These are phyloP conservation scores for Corchorus capsularis DNA, from an alignment of 345 rosid genomes.

Conservation along the genomic window DNA sequence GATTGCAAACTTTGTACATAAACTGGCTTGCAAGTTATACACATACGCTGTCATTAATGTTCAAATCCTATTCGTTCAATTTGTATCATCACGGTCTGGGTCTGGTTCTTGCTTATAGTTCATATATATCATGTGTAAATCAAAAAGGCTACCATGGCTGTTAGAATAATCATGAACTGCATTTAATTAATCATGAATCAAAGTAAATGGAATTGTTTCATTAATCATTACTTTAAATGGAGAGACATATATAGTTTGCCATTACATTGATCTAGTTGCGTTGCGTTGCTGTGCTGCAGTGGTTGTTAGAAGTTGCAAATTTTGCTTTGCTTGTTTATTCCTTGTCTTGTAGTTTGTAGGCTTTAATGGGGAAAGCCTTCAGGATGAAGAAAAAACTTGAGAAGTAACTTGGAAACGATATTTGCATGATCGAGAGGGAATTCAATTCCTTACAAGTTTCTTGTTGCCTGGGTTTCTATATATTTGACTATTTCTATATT, in stretches of 20 bases:
- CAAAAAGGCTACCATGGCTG: neutral
- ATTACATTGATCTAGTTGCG: neutral
- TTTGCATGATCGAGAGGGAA: neutral
- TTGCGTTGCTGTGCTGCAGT: neutral
- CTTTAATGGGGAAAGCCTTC: neutral
- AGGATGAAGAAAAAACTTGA: neutral
- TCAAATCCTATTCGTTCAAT: constrained; percentile 26
- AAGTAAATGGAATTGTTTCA: constrained; percentile 16
- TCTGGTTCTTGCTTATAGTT: constrained; percentile 9
- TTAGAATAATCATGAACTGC: constrained; percentile 19
- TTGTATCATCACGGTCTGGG: constrained; percentile 18
- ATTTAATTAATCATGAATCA: constrained; percentile 7
- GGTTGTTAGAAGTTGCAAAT: neutral
- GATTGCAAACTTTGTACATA: constrained; percentile 24
- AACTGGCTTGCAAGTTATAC: constrained; percentile 16
- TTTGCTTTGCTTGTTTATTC: neutral
- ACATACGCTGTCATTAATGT: neutral
- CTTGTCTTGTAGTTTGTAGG: neutral
- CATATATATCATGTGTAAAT: constrained; percentile 18
- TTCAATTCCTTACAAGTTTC: neutral
- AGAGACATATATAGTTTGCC: neutral
- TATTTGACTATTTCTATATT: too few species aligned
- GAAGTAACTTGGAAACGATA: neutral
- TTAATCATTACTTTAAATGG: constrained; percentile 13
- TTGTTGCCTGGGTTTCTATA: neutral